Evolutionary conservation across 345 rosid species (phyloP), one percentile per base, ranked within the genome.

Genomic region (Geranium rotundifolium): DNA sequence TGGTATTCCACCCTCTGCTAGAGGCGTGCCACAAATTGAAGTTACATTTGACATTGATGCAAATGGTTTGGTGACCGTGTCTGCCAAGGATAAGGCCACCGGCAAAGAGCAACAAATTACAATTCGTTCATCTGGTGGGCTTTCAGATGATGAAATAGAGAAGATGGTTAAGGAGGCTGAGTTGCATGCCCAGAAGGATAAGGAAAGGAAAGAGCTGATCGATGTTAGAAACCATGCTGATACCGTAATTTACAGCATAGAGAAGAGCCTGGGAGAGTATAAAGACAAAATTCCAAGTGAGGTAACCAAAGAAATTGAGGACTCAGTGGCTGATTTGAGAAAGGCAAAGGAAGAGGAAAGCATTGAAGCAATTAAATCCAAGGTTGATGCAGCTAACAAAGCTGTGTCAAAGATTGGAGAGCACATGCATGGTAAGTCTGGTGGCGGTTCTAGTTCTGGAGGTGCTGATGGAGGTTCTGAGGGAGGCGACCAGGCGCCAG

Each of bases 131-230:
- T 75, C 78, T 5, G 78, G 78, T 27, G 78, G 78, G 1, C 69
- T 75, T 1, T 75, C 78, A 0, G 75, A 75, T 7, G 72, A 50
- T 12, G 75, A 70, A 41, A 73, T 70, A 1, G 77, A 77, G 50
- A 77, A 73, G 72, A 77, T 77, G 80, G 80, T 77, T 3, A 69
- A 29, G 60, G 77, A 77, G 46, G 75, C 80, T 3, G 77, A 77
- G 55, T 17, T 67, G 72, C 67, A 66, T 19, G 57, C 80, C 17
- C 77, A 77, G 63, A 73, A 55, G 57, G 80, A 77, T 14, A 63
- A 77, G 59, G 77, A 73, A 14, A 70, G 77, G 37, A 77, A 77
- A 62, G 62, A 70, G 46, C 50, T 77, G 56, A 73, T 77, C 18
- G 78, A 77, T 16, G 19, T 77, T 10, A 73, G 62, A 59, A 77